phyloP scores from a whole-genome alignment of 1,139 yeast genomes.

The Spencermartinsiella ligniputridi region DNA sequence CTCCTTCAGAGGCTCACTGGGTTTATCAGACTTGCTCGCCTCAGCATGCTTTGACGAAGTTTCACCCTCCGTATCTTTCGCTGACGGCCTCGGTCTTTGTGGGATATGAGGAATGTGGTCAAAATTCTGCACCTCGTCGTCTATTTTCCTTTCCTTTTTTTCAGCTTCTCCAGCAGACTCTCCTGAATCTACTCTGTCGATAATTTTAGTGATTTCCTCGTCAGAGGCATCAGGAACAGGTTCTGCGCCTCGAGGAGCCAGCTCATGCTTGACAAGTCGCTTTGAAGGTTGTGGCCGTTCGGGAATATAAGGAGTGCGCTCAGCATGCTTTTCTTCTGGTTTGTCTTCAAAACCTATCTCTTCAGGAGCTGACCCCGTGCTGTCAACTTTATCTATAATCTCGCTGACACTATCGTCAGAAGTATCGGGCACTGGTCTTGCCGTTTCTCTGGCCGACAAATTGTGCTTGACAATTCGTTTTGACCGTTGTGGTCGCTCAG shows the following conservation, averaged over 20 bases:
- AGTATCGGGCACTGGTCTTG: constrained; percentile 3
- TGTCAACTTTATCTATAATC: constrained; percentile 1
- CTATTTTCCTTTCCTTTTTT: too few species aligned
- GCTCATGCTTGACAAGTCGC: background rate
- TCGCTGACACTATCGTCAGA: background rate
- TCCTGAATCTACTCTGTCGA: background rate
- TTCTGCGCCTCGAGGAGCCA: background rate
- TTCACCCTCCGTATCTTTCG: background rate
- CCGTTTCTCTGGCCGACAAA: background rate
- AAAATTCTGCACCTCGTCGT: too few species aligned
- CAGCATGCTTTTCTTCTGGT: background rate
- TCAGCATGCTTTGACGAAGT: background rate
- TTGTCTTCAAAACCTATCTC: background rate
- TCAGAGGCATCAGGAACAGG: constrained; percentile 2
- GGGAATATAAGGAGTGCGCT: background rate
- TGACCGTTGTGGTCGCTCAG: background rate
- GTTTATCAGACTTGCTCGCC: background rate
- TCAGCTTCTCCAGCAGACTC: background rate
- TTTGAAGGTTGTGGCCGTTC: background rate
- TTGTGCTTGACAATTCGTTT: background rate
- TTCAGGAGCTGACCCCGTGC: background rate
- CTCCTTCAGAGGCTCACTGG: background rate
- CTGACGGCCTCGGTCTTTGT: background rate
- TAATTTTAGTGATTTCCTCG: background rate
- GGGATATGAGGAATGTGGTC: too few species aligned